These are phyloP conservation scores for Suillus luteus DNA, from an alignment of 768 basidiomycete species.

Conservation along the genomic window DNA sequence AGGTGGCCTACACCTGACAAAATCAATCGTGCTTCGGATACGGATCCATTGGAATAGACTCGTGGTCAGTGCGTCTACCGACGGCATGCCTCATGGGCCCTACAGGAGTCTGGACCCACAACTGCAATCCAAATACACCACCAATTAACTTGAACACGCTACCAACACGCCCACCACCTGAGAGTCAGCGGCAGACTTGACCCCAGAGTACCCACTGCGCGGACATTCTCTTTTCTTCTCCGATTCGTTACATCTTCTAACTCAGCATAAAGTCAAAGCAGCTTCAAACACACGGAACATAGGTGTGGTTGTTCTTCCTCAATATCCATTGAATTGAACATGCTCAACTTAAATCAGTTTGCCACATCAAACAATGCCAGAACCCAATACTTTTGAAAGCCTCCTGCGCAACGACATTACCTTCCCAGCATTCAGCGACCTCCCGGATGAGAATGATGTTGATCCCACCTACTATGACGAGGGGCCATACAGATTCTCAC, in stretches of 20 bases:
- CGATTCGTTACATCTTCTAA: neutral
- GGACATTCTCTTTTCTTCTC: neutral
- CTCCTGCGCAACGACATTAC: constrained; percentile 16
- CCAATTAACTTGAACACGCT: neutral
- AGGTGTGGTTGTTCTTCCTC: neutral
- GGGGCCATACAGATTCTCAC: neutral
- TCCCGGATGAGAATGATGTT: constrained; percentile 28
- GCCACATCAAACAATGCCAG: neutral
- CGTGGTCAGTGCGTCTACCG: neutral
- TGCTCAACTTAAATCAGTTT: neutral
- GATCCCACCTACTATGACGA: constrained; percentile 11
- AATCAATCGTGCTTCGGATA: neutral
- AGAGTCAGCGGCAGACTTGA: neutral
- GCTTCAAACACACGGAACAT: neutral
- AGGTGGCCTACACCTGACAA: neutral
- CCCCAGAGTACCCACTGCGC: neutral
- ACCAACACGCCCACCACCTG: neutral
- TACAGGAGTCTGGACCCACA: neutral
- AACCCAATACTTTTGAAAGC: neutral
- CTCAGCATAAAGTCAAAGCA: neutral
- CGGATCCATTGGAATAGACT: neutral
- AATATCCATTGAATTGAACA: neutral
- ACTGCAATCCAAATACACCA: neutral
- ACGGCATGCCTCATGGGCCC: neutral
- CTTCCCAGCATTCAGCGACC: constrained; percentile 29